Conservation (phyloP, 768 basidiomycete genomes). For the Tubosaeta sp. region DNA sequence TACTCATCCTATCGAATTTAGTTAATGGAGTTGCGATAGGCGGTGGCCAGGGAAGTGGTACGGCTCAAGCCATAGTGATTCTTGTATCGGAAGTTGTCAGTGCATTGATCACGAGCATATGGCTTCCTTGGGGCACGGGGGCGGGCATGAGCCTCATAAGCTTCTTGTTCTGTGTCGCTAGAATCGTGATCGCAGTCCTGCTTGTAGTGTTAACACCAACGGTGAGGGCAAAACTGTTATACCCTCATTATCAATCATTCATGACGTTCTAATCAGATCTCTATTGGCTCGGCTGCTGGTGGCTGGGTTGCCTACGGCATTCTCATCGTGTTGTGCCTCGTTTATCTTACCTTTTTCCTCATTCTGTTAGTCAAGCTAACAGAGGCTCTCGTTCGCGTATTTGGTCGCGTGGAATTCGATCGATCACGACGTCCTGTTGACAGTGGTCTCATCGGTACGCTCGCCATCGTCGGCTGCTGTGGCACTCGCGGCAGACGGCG, state of each 20-base stretch:
- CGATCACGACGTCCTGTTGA: slow-evolving; percentile 75
- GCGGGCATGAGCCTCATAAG: slow-evolving; percentile 96
- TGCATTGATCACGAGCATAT: slow-evolving; percentile 85
- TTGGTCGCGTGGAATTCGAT: slow-evolving; percentile 79
- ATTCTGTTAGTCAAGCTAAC: slow-evolving; percentile 83
- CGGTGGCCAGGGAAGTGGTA: slow-evolving; percentile 85
- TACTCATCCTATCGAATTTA: slow-evolving; percentile 80
- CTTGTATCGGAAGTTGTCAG: slow-evolving; percentile 84
- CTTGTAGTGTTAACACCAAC: slow-evolving; percentile 86
- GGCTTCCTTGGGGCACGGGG: slow-evolving; percentile 96
- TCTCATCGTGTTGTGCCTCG: slow-evolving; percentile 74
- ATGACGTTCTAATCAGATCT: slow-evolving; percentile 52
- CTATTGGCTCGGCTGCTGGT: slow-evolving; percentile 71
- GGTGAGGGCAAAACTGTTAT: slow-evolving; percentile 44
- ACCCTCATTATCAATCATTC: slow-evolving; percentile 3
- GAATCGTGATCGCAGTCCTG: slow-evolving; percentile 87
- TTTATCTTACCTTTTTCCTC: slow-evolving; percentile 76
- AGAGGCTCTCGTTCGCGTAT: slow-evolving; percentile 77
- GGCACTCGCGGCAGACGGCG: slow-evolving; percentile 42
- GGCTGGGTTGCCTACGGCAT: slow-evolving; percentile 96
- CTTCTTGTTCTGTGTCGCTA: slow-evolving; percentile 87
- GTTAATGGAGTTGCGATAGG: slow-evolving; percentile 83
- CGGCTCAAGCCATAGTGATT: slow-evolving; percentile 87
- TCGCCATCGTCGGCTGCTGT: slow-evolving; percentile 66
- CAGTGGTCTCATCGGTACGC: slow-evolving; percentile 82